Evolutionary conservation across 257 asterid genomes (phyloP).

Genomic region (Solanum corneliomulleri): DNA sequence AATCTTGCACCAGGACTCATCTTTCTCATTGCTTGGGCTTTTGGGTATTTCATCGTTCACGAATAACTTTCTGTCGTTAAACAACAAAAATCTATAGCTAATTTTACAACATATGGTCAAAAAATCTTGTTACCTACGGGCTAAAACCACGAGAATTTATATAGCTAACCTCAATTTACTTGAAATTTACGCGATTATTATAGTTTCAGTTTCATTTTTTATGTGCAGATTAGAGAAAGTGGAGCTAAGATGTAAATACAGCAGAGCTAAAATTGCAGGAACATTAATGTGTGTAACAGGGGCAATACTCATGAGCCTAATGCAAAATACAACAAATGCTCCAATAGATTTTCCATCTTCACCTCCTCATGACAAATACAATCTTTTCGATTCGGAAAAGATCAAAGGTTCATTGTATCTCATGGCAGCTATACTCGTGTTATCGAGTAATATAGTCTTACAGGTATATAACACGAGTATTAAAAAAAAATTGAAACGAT

Average conservation of each 20-base stretch:
- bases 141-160: background rate
- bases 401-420: conserved; percentile 60
- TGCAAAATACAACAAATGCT: conserved; percentile 40
- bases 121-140: accelerated
- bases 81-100: background rate
- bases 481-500: background rate
- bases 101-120: background rate
- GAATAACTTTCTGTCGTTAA: background rate
- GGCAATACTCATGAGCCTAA: conserved; percentile 59
- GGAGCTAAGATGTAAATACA: conserved; percentile 52
- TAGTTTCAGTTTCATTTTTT: background rate
- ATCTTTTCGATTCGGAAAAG: conserved; percentile 20
- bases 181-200: background rate
- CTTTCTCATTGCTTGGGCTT: conserved; percentile 74
- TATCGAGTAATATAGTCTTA: conserved; percentile 61
- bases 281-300: conserved; percentile 71
- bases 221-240: conserved; percentile 64
- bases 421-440: conserved; percentile 52
- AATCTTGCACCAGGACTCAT: conserved; percentile 85
- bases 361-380: background rate
- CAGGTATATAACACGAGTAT: conserved; percentile 29
- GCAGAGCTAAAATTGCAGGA: conserved; percentile 68
- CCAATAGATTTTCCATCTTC: conserved; percentile 2
- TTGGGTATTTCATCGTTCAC: conserved; percentile 21
- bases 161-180: background rate